Evolutionary conservation across 2,329 filamentous ascomycete genomes (phyloP), one percentile per base, ranked within the genome.

Genomic region (Epichloe glyceriae): DNA sequence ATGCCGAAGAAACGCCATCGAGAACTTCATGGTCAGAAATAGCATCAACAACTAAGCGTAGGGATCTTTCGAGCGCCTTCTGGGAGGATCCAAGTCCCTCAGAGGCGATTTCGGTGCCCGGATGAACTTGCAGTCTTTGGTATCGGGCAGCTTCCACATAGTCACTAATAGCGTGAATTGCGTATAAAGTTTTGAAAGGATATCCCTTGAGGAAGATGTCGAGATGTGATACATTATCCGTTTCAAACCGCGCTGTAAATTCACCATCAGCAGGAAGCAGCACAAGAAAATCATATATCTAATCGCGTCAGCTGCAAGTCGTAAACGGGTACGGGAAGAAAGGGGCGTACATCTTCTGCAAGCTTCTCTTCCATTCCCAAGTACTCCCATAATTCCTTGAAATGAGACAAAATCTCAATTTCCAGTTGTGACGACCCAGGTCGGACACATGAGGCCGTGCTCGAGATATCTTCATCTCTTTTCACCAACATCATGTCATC

Each of bases 311-410:
- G 49, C 63, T 39, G 63, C 62, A 50, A 26, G 19, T 20, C 4
- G 39, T 45, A 30, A 38, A 7, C 5, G 30, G 12, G 17, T 30
- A 46, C 11, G 15, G 8, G n/a, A 14, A 45, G n/a, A 30, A 15
- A 15, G 42, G 4, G 17, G 53, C 67, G 57, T 71, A 85, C 82
- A 71, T 86, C 82, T 60, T 77, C 72, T 6, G 86, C 82, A 41
- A 88, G 70, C 47, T 70, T 73, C 52, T 90, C 82, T 43, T 86
- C 78, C 68, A 90, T 78, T 55, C 82, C 80, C 50, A 97, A 73
- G 60, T 91, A 85, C 42, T 80, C 78, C 75, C 93, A 95, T 22
- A 98, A 69, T 54, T 91, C 82, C 50, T 87, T 78, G 60, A 95
- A 95, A 64, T 94, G 86, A 52, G 82, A 76, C 57, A 93, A 71